Conservation (phyloP, 2,329 filamentous ascomycete genomes). For the Ophiostoma australiae region DNA sequence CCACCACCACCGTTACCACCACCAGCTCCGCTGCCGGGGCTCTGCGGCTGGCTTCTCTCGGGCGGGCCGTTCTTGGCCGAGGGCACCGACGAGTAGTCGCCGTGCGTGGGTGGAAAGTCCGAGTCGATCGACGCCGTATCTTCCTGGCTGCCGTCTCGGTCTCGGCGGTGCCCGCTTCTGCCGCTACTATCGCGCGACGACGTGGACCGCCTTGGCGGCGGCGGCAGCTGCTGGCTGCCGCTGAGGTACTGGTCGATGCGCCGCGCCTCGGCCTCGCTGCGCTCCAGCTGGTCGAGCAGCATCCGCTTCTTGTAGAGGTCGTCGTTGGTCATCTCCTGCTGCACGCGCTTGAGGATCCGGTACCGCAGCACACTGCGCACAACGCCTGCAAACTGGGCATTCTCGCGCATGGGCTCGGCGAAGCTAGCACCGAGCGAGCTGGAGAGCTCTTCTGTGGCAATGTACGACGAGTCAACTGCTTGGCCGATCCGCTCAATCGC, state of each 20-base stretch:
- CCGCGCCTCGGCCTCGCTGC: slow-evolving; percentile 85
- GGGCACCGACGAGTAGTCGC: slow-evolving; percentile 62
- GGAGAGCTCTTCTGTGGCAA: slow-evolving; percentile 88
- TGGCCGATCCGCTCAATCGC: slow-evolving; percentile 94
- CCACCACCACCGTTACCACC: slow-evolving; percentile 34
- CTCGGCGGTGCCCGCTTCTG: slow-evolving; percentile 41
- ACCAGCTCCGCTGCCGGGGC: not conserved
- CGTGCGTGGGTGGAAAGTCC: slow-evolving; percentile 87
- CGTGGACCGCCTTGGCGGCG: not conserved
- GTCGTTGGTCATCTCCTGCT: slow-evolving; percentile 95
- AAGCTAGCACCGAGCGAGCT: slow-evolving; percentile 86
- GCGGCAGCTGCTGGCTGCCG: slow-evolving; percentile 29
- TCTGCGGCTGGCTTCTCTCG: slow-evolving; percentile 36
- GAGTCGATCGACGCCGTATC: slow-evolving; percentile 91
- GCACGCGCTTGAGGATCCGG: slow-evolving; percentile 85
- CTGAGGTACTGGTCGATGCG: slow-evolving; percentile 87
- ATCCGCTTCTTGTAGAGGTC: slow-evolving; percentile 82
- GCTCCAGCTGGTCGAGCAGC: slow-evolving; percentile 82
- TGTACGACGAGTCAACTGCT: slow-evolving; percentile 91
- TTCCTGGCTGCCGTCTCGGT: slow-evolving; percentile 58
- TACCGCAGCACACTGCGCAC: slow-evolving; percentile 86
- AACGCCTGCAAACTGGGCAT: slow-evolving; percentile 92
- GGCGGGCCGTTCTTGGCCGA: slow-evolving; percentile 69
- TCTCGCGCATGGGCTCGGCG: slow-evolving; percentile 95
- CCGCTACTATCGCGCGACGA: slow-evolving; percentile 32